Percentiles rank a stretch among this genome's conserved stretches.
phyloP scores from a whole-genome alignment of 768 basidiomycete genomes.

The Gelatoporia subvermispora region DNA sequence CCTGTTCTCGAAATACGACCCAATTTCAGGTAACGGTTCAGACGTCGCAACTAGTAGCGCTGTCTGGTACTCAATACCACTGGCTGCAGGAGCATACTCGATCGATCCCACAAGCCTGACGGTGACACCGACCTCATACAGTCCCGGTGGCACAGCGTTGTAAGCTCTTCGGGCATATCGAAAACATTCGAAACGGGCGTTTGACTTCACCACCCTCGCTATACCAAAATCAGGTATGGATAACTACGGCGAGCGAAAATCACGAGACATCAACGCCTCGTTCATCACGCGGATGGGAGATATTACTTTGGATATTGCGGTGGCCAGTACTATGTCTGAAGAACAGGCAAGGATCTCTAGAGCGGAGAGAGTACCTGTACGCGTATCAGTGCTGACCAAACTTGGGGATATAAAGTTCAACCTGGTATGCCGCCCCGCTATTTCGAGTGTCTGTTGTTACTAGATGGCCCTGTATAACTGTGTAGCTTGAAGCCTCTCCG shows the following conservation, averaged over 20 bases:
- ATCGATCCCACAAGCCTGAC: slow-evolving; percentile 11
- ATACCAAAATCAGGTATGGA: background rate
- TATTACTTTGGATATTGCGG: slow-evolving; percentile 19
- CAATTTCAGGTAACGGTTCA: slow-evolving; percentile 15
- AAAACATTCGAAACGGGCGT: background rate
- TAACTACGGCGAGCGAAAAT: background rate
- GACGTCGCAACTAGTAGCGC: too few relatives aligned
- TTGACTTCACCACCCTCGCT: background rate
- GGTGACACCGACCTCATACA: background rate
- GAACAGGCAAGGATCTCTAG: background rate
- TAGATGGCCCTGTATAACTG: too few relatives aligned
- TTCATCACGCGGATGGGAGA: slow-evolving; percentile 21
- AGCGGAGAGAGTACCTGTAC: background rate
- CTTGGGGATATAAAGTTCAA: slow-evolving; percentile 19
- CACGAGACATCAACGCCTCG: slow-evolving; percentile 14
- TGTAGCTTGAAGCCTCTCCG: slow-evolving; percentile 9
- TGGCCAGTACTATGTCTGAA: slow-evolving; percentile 3
- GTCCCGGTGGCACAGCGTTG: too few relatives aligned
- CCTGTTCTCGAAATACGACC: slow-evolving; percentile 19
- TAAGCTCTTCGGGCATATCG: background rate
- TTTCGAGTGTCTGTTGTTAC: background rate
- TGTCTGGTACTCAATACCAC: too few relatives aligned
- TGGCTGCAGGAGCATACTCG: slow-evolving; percentile 9
- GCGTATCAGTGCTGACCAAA: slow-evolving; percentile 11
- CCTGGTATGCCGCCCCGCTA: slow-evolving; percentile 5